A percentile compares a stretch with the other conserved stretches of the same genome.
These are phyloP conservation scores for Russula olivacea DNA, from an alignment of 768 basidiomycete genomes.

Conservation along the genomic window DNA sequence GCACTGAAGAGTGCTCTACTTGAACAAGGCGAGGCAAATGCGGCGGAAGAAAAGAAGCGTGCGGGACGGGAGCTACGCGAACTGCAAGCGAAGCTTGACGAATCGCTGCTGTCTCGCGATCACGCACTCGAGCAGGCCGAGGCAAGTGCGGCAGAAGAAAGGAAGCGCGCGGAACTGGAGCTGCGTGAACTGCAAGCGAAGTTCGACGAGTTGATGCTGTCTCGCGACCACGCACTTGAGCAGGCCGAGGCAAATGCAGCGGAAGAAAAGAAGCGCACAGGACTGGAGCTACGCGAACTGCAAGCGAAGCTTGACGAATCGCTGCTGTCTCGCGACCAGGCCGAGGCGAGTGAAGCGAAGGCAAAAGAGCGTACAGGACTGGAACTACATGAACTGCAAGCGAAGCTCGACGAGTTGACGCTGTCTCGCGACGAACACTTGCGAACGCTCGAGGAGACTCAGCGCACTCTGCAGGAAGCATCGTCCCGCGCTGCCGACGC, in stretches of 20 bases:
- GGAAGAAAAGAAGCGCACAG: slow-evolving; percentile 72
- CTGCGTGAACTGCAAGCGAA: too few species aligned
- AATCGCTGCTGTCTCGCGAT: slow-evolving; percentile 60
- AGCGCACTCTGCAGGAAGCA: too few species aligned
- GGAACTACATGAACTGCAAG: too few species aligned
- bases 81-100: slow-evolving; percentile 40
- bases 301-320: too few species aligned
- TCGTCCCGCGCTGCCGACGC: too few species aligned
- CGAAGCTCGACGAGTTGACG: slow-evolving; percentile 55
- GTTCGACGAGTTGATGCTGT: slow-evolving; percentile 63
- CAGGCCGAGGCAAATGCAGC: slow-evolving; percentile 59
- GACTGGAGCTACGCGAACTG: slow-evolving; percentile 36
- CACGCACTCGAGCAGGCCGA: slow-evolving; percentile 64
- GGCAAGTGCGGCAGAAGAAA: slow-evolving; percentile 66
- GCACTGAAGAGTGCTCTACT: slow-evolving; percentile 63
- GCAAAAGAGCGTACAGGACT: too few species aligned
- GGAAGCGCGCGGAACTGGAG: slow-evolving; percentile 65
- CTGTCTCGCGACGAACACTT: slow-evolving; percentile 43
- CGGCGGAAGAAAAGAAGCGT: too few species aligned
- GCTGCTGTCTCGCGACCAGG: slow-evolving; percentile 32
- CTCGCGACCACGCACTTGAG: slow-evolving; percentile 74
- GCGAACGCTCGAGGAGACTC: too few species aligned
- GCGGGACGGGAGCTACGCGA: too few species aligned
- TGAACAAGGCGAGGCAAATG: slow-evolving; percentile 44
- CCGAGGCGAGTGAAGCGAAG: slow-evolving; percentile 20